Evolutionary conservation across 176 grass and related monocot species (phyloP).

Genomic region (Eleusine indica): DNA sequence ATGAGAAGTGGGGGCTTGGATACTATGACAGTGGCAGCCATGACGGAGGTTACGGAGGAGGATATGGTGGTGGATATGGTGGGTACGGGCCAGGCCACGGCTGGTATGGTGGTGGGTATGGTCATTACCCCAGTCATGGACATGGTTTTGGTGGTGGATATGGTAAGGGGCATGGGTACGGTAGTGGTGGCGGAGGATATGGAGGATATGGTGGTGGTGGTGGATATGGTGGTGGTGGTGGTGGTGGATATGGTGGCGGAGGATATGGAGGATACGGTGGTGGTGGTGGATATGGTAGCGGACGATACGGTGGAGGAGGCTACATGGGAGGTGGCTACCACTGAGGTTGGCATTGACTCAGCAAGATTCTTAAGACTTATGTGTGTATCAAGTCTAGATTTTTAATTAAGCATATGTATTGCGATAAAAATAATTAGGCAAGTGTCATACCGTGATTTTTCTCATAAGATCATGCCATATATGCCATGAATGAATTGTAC

Average conservation of each 20-base stretch:
- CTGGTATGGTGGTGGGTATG: slow-evolving; percentile 3
- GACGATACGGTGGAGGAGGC: not conserved
- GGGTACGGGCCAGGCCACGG: not conserved
- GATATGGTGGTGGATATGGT: not conserved
- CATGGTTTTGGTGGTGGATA: not conserved
- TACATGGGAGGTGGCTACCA: not conserved
- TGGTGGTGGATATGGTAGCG: not conserved
- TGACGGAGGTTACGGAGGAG: not conserved
- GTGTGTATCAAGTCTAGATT: not conserved
- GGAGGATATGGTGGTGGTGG: not conserved
- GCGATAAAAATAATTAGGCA: not conserved
- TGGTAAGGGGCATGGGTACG: not conserved
- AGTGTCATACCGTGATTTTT: not conserved
- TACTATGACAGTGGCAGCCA: not conserved
- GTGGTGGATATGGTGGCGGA: not conserved
- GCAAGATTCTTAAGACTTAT: not conserved
- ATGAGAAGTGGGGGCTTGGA: slow-evolving; percentile 1
- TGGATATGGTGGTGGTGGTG: not conserved
- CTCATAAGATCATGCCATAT: not conserved
- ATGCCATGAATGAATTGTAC: not conserved
- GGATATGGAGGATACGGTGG: not conserved
- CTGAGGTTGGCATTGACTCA: not conserved
- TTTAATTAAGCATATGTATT: not conserved
- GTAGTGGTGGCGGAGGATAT: not conserved
- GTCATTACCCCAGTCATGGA: not conserved